Evolutionary conservation across 2,329 filamentous ascomycete genomes (phyloP).

Genomic region (Penicillium rolfsii): DNA sequence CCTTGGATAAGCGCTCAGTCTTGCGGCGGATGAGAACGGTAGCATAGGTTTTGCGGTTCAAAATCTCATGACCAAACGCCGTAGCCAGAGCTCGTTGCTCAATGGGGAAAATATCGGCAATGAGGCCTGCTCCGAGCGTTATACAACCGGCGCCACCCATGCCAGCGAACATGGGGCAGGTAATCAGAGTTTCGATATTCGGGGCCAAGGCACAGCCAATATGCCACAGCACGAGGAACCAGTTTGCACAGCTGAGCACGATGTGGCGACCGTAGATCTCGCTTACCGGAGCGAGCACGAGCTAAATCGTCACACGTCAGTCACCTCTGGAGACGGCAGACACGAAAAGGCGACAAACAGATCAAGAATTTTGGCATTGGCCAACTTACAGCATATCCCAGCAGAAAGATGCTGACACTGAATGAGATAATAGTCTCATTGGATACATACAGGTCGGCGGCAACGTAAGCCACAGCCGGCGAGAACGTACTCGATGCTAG

Average conservation of each 20-base stretch:
- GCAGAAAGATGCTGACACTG: constrained; percentile 36
- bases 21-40: constrained; percentile 34
- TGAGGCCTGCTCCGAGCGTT: constrained; percentile 51
- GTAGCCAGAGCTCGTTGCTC: constrained; percentile 50
- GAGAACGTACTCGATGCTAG: constrained; percentile 42
- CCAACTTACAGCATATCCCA: constrained; percentile 35
- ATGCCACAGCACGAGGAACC: constrained; percentile 61
- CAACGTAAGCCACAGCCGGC: constrained; percentile 32
- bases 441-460: constrained; percentile 25
- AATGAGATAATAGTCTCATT: constrained; percentile 32
- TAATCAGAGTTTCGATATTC: constrained; percentile 62
- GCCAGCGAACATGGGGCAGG: constrained; percentile 67
- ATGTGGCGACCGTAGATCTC: constrained; percentile 67
- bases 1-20: constrained; percentile 26
- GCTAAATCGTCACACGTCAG: constrained; percentile 41
- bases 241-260: constrained; percentile 63
- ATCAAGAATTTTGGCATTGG: neutral
- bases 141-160: constrained; percentile 39
- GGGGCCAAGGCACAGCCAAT: constrained; percentile 61
- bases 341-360: neutral
- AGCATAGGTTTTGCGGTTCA: constrained; percentile 34
- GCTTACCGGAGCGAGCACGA: constrained; percentile 66
- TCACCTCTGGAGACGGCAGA: neutral
- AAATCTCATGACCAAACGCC: constrained; percentile 28
- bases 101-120: constrained; percentile 50